Conservation (phyloP, 73 alveolate species). For the Symbiodinium pilosum region DNA sequence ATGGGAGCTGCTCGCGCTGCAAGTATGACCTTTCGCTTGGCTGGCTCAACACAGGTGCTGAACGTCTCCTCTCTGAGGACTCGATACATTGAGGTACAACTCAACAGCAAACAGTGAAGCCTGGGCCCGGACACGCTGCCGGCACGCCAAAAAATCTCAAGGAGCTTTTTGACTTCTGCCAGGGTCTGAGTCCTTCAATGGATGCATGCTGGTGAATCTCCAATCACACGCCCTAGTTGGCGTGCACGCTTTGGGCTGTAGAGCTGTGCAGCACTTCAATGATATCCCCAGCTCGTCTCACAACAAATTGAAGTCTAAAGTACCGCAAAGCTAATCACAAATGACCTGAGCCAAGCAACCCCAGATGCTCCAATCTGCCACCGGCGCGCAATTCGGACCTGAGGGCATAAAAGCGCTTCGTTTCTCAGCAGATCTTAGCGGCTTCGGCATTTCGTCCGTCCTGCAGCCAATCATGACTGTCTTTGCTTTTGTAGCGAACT, state of each 20-base stretch:
- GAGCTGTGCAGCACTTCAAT: no score
- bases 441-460: no score
- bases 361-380: background rate
- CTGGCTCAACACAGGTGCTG: no score
- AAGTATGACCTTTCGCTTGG: no score
- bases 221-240: no score
- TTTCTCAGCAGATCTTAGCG: no score
- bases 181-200: background rate
- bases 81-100: no score
- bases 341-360: background rate
- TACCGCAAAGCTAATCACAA: background rate
- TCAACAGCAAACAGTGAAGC: no score
- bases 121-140: background rate
- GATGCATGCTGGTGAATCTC: background rate
- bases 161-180: conserved; percentile 26
- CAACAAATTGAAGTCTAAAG: background rate
- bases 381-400: background rate
- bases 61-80: no score
- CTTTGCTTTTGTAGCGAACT: background rate
- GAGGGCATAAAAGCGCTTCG: background rate
- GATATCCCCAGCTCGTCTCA: no score
- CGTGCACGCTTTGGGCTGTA: no score
- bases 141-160: background rate
- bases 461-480: background rate
- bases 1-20: background rate